phyloP scores from a whole-genome alignment of 805 yeast genomes.

The Monosporozyma unispora region DNA sequence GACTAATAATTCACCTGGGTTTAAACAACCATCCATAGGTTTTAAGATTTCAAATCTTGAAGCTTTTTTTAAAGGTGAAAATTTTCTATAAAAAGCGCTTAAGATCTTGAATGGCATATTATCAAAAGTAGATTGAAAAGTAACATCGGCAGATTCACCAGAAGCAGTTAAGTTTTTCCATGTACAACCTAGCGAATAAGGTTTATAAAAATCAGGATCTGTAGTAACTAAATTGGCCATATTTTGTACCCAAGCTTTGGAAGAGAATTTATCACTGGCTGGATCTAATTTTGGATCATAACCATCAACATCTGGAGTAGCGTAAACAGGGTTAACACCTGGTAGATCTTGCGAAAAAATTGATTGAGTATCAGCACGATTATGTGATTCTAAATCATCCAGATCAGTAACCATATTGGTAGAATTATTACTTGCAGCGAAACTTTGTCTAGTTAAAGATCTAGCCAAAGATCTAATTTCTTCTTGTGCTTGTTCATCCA shows the following conservation, averaged over 20 bases:
- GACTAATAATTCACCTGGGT: conserved; percentile 58
- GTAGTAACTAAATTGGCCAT: conserved; percentile 42
- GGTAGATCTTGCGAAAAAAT: conserved; percentile 9
- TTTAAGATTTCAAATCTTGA: conserved; percentile 44
- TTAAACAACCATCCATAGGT: conserved; percentile 55
- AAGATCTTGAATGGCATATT: conserved; percentile 44
- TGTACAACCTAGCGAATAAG: conserved; percentile 49
- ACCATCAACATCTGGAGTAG: conserved; percentile 9
- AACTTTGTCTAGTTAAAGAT: conserved; percentile 24
- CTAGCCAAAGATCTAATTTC: conserved; percentile 36
- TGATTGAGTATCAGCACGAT: conserved; percentile 8
- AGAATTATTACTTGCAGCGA: neutral
- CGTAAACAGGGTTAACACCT: conserved; percentile 23
- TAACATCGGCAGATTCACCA: conserved; percentile 61
- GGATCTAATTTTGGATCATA: conserved; percentile 48
- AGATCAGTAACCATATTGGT: neutral
- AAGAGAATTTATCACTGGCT: conserved; percentile 44
- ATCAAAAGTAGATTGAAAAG: conserved; percentile 51
- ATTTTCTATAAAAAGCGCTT: conserved; percentile 34
- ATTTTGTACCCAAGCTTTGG: conserved; percentile 62
- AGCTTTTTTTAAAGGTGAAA: conserved; percentile 13
- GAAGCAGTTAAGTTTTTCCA: conserved; percentile 50
- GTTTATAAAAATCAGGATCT: conserved; percentile 57
- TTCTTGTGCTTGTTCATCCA: conserved; percentile 28
- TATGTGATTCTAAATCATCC: neutral